Base-by-base conservation (phyloP, 768 basidiomycete species). In the Calocybe gangraenosa region DNA sequence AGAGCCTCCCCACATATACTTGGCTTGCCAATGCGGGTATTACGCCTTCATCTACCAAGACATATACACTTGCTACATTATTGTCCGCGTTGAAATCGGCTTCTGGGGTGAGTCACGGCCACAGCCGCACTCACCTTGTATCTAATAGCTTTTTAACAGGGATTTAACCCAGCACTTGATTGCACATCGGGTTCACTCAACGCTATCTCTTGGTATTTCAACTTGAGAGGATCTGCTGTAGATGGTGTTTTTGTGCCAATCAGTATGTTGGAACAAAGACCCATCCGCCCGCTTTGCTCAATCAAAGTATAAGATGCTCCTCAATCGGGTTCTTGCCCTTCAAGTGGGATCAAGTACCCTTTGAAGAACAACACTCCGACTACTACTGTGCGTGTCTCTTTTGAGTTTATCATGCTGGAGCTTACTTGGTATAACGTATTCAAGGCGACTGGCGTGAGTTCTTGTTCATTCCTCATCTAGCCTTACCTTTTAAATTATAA, bases 1-100 rank as follows among this genome's bases (percentile, higher is more conserved):
- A 58, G 57, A 49, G 30, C 17, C 76, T 91, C 19, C 84, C 87
- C 0, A 90, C 90, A 2, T 89, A 80, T 61, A 69, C 75, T 13
- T 89, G 78, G 78, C 80, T 92, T 32, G 65, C 69, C 11, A 65
- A 74, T 17, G 81, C 74, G n/a, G 87, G 87, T 19, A 92, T 92
- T 53, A 78, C 75, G 2, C 91, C 91, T 10, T 75, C 74, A n/a
- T 64, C 68, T 2, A 67, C 62, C 48, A 58, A 64, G 52, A 86
- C 84, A 0, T 81, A 80, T 59, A 78, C 78, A 0, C 70, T 86
- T 14, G 65, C 76, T 11, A 57, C 69, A 8, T 57, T 88, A 37
- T 69, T 70, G 9, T 58, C 70, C 30, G 86, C 84, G 2, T 65
- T 89, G 38, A 68, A 75, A 59, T 44, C 64, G 9, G 79, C 70